Conservation (phyloP, 2,329 filamentous ascomycete species). For the Trichoderma lentiforme region DNA sequence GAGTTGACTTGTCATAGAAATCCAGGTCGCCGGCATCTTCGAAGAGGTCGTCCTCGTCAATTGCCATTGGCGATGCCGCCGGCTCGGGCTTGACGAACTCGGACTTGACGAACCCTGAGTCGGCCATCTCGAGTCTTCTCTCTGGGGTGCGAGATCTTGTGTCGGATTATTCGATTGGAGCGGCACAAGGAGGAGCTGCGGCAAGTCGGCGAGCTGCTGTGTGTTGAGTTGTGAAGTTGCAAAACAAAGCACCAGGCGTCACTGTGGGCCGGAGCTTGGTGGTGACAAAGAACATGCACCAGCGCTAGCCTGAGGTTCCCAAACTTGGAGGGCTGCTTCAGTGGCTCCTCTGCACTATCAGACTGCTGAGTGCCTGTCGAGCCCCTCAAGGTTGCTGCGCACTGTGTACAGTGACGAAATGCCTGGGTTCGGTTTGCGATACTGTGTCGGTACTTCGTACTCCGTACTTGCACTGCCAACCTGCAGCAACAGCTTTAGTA, state of each 20-base stretch:
- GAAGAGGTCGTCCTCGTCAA: conserved; percentile 67
- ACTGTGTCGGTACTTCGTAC: neutral
- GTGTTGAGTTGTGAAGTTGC: neutral
- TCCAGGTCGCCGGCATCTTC: conserved; percentile 56
- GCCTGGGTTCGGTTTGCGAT: neutral
- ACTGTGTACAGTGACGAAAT: neutral
- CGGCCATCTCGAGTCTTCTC: conserved; percentile 29
- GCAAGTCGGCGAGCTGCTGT: neutral
- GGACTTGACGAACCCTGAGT: conserved; percentile 43
- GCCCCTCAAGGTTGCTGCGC: neutral
- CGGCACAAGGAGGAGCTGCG: neutral
- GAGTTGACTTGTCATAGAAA: conserved; percentile 47
- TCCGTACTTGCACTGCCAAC: neutral
- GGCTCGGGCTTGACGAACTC: conserved; percentile 35
- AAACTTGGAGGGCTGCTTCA: neutral
- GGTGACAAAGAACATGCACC: neutral
- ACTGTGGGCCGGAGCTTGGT: neutral
- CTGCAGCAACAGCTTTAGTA: neutral
- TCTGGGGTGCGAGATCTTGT: neutral
- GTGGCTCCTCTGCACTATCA: neutral
- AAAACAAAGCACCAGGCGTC: neutral
- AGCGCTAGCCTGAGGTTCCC: conserved; percentile 6
- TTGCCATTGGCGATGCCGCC: conserved; percentile 41
- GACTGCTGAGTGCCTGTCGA: neutral
- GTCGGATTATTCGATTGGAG: neutral